These are phyloP conservation scores for Mortierella sp. DNA, from an alignment of 371 early-diverging fungal genomes.

Conservation along the genomic window DNA sequence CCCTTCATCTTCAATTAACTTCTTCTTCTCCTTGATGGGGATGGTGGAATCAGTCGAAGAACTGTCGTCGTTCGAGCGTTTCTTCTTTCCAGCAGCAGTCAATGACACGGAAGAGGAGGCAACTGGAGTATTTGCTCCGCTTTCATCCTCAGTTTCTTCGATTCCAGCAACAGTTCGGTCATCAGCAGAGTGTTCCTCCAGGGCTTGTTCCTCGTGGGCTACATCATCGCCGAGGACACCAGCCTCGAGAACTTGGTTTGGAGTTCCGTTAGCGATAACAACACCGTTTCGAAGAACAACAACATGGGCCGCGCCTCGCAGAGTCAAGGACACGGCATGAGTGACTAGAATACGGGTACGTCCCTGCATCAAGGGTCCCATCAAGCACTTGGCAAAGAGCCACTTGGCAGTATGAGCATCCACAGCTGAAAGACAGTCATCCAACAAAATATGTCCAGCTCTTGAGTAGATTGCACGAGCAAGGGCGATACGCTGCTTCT, in stretches of 20 bases:
- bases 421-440: slow-evolving; percentile 86
- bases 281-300: slow-evolving; percentile 79
- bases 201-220: slow-evolving; percentile 42
- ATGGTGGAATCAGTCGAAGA: slow-evolving; percentile 46
- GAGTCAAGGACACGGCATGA: slow-evolving; percentile 83
- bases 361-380: slow-evolving; percentile 73
- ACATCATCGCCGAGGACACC: slow-evolving; percentile 67
- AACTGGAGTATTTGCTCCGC: slow-evolving; percentile 19
- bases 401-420: slow-evolving; percentile 91
- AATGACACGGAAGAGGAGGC: slow-evolving; percentile 29
- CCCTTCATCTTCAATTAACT: slow-evolving; percentile 73
- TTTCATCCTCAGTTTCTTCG: slow-evolving; percentile 47
- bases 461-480: slow-evolving; percentile 86
- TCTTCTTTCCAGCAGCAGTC: slow-evolving; percentile 47
- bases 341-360: slow-evolving; percentile 90
- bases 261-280: slow-evolving; percentile 70
- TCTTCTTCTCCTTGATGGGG: slow-evolving; percentile 54
- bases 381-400: slow-evolving; percentile 76
- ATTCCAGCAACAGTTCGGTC: slow-evolving; percentile 41
- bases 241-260: slow-evolving; percentile 59
- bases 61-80: slow-evolving; percentile 24
- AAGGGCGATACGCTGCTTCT: slow-evolving; percentile 83
- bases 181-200: slow-evolving; percentile 32
- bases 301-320: slow-evolving; percentile 78
- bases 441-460: slow-evolving; percentile 76